phyloP scores from a whole-genome alignment of 768 basidiomycete genomes.

The Kondoa subrosea region DNA sequence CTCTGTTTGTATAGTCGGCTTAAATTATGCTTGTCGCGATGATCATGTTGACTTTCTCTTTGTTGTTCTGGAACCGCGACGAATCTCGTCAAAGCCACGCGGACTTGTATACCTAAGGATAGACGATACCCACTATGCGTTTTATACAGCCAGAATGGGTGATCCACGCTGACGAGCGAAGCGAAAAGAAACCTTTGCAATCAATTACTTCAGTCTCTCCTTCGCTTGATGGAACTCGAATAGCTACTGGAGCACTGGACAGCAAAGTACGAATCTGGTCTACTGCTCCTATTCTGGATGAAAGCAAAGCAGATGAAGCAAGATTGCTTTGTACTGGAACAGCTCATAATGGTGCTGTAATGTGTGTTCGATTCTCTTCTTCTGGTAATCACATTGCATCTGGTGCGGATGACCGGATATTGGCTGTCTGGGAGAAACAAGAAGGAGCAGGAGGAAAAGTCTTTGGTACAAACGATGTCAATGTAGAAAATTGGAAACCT shows the following conservation, averaged over 20 bases:
- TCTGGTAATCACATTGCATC: constrained; percentile 86
- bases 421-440: constrained; percentile 88
- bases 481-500: constrained; percentile 94
- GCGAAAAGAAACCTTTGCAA: constrained; percentile 29
- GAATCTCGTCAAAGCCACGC: no score
- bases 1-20: no score
- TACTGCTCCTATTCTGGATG: constrained; percentile 78
- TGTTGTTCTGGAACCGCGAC: no score
- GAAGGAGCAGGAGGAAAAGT: constrained; percentile 50
- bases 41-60: no score
- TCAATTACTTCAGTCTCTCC: constrained; percentile 87
- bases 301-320: constrained; percentile 52
- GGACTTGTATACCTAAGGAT: no score
- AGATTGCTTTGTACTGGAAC: constrained; percentile 78
- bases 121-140: neutral
- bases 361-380: constrained; percentile 83
- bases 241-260: constrained; percentile 94
- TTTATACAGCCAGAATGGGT: constrained; percentile 5
- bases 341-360: constrained; percentile 84
- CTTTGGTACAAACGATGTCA: constrained; percentile 88
- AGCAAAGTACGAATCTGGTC: constrained; percentile 95
- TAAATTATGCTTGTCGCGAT: no score
- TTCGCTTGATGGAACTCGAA: constrained; percentile 84
- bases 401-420: constrained; percentile 85
- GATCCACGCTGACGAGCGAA: constrained; percentile 1